A percentile compares a stretch with the other conserved stretches of the same genome.
These are phyloP conservation scores for Avicennia marina DNA, from an alignment of 257 asterid species.

Conservation along the genomic window DNA sequence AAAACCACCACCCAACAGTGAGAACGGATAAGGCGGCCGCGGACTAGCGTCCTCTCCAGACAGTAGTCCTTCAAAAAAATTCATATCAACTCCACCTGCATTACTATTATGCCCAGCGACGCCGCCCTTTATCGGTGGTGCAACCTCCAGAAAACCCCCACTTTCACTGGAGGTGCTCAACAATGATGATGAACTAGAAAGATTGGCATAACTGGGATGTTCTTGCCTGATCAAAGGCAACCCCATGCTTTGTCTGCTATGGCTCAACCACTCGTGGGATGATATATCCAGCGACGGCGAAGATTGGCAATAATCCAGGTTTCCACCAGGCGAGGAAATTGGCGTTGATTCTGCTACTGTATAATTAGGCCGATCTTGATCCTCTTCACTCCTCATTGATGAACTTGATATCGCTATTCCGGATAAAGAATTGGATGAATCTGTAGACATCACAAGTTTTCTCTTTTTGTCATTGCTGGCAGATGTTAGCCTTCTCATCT, in stretches of 20 bases:
- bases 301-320: conserved; percentile 20
- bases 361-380: conserved; percentile 30
- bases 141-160: conserved; percentile 11
- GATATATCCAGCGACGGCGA: conserved; percentile 37
- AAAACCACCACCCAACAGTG: conserved; percentile 54
- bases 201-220: neutral
- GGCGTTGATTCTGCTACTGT: conserved; percentile 17
- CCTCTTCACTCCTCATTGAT: conserved; percentile 57
- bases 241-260: conserved; percentile 1
- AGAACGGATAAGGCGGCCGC: conserved; percentile 58
- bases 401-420: conserved; percentile 31
- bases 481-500: conserved; percentile 1
- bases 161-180: conserved; percentile 18
- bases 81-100: too few relatives aligned
- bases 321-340: conserved; percentile 26
- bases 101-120: conserved; percentile 12
- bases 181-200: conserved; percentile 16
- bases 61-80: conserved; percentile 25
- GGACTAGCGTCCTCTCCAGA: conserved; percentile 29
- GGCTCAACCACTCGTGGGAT: conserved; percentile 32
- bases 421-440: conserved; percentile 43
- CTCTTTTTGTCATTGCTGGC: conserved; percentile 32
- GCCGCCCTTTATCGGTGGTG: conserved; percentile 6
- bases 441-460: conserved; percentile 25
- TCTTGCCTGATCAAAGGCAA: conserved; percentile 23